Evolutionary conservation across 768 basidiomycete genomes (phyloP).

Genomic region (Suillus plorans): DNA sequence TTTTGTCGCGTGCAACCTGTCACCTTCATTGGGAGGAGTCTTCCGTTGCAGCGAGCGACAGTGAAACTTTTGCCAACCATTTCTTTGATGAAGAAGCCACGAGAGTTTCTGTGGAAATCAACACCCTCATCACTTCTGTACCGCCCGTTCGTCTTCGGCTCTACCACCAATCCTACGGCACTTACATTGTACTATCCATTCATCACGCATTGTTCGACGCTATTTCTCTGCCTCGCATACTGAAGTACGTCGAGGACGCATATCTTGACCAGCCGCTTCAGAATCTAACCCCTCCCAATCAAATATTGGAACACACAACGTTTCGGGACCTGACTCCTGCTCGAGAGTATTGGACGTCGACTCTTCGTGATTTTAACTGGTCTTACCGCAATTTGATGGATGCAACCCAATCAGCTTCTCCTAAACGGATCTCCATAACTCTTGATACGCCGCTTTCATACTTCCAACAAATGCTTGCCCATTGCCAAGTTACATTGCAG

Average conservation of each 20-base stretch:
- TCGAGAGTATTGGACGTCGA: slow-evolving; percentile 24
- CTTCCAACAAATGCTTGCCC: slow-evolving; percentile 20
- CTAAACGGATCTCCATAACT: slow-evolving; percentile 14
- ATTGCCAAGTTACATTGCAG: slow-evolving; percentile 30
- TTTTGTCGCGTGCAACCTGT: slow-evolving; percentile 17
- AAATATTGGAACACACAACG: slow-evolving; percentile 24
- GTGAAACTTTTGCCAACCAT: slow-evolving; percentile 17
- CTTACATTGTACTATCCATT: slow-evolving; percentile 28
- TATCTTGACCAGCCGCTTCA: slow-evolving; percentile 14
- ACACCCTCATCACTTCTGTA: slow-evolving; percentile 15
- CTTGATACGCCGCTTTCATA: slow-evolving; percentile 18
- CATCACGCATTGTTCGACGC: slow-evolving; percentile 36
- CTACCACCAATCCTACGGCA: slow-evolving; percentile 9
- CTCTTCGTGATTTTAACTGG: slow-evolving; percentile 22
- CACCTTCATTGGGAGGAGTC: slow-evolving; percentile 19
- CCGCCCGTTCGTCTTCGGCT: slow-evolving; percentile 18
- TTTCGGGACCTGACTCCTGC: slow-evolving; percentile 14
- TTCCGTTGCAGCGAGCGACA: slow-evolving; percentile 8
- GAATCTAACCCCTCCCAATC: slow-evolving; percentile 12
- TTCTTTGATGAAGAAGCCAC: slow-evolving; percentile 24
- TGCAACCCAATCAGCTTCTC: slow-evolving; percentile 5
- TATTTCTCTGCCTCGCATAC: slow-evolving; percentile 28
- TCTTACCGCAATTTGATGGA: slow-evolving; percentile 11
- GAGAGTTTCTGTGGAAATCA: slow-evolving; percentile 24
- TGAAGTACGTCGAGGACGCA: slow-evolving; percentile 27